A percentile compares a stretch with the other conserved stretches of the same genome.
Conservation (phyloP, 176 grass and related monocot genomes). For the Luzula sylvatica region DNA sequence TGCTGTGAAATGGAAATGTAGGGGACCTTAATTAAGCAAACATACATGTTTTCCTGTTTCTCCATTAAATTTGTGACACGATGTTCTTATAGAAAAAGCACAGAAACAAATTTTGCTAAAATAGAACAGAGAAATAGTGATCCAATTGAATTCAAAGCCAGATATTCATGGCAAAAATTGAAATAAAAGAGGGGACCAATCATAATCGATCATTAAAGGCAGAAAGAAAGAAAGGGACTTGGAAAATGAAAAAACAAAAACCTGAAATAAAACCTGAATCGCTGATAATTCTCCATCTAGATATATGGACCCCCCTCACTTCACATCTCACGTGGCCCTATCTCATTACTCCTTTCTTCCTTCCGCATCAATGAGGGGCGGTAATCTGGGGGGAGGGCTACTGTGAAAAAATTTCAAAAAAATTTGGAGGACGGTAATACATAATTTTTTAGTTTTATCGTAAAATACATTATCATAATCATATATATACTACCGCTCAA, state of each 20-base stretch:
- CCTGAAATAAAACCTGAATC: slow-evolving; percentile 26
- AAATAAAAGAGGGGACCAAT: slow-evolving; percentile 20
- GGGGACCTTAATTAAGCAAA: slow-evolving; percentile 1
- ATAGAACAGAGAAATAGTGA: background rate
- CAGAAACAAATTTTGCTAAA: slow-evolving; percentile 11
- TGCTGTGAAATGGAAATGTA: background rate
- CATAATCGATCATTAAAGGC: slow-evolving; percentile 24
- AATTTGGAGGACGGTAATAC: too few species aligned
- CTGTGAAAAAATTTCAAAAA: too few species aligned
- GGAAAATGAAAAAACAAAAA: slow-evolving; percentile 22
- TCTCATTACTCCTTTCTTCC: too few species aligned
- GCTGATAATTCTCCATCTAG: slow-evolving; percentile 26
- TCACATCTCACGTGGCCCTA: background rate
- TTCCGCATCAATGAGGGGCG: too few species aligned
- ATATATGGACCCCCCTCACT: slow-evolving; percentile 9
- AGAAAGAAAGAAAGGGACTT: slow-evolving; percentile 17
- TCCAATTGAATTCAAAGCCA: slow-evolving; percentile 16
- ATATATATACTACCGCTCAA: too few species aligned
- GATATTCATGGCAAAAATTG: slow-evolving; percentile 14
- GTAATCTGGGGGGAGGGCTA: too few species aligned
- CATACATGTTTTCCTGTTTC: slow-evolving; percentile 4
- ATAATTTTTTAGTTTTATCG: too few species aligned
- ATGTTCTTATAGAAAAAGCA: slow-evolving; percentile 8
- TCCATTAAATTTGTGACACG: slow-evolving; percentile 9
- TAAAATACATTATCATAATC: too few species aligned